These are phyloP conservation scores for Monosporascus sp. DNA, from an alignment of 2,329 filamentous ascomycete species.

Conservation along the genomic window DNA sequence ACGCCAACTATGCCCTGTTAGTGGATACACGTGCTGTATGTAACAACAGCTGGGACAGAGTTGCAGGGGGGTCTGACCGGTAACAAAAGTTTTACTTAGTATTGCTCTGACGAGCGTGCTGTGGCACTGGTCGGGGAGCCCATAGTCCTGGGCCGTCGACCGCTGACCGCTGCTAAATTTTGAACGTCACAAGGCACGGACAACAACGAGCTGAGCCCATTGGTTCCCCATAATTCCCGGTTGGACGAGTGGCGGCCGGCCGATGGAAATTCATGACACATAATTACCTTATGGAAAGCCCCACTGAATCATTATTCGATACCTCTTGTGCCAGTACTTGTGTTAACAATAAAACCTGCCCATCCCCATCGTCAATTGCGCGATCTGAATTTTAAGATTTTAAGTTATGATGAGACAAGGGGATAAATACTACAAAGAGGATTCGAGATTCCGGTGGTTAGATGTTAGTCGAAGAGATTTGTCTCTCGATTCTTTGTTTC, in stretches of 20 bases:
- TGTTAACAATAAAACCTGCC: conserved; percentile 12
- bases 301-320: conserved; percentile 20
- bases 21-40: too few species aligned
- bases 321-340: conserved; percentile 9
- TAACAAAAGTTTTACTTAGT: neutral
- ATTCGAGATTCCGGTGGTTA: too few species aligned
- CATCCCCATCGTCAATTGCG: conserved; percentile 8
- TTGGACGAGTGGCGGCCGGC: conserved; percentile 2
- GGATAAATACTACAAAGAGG: too few species aligned
- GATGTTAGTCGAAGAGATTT: neutral
- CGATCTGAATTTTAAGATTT: conserved; percentile 1
- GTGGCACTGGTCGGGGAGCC: neutral
- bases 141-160: neutral
- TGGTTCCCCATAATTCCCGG: neutral
- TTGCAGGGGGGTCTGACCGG: too few species aligned
- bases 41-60: too few species aligned
- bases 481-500: neutral
- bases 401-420: neutral
- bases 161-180: neutral
- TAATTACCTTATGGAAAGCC: conserved; percentile 32
- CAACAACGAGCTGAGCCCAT: conserved; percentile 1
- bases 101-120: neutral
- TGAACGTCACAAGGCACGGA: conserved; percentile 9
- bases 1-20: too few species aligned
- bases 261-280: conserved; percentile 26